A percentile compares a stretch with the other conserved stretches of the same genome.
phyloP scores from a whole-genome alignment of 345 rosid genomes.

The Euphorbia peplus region DNA sequence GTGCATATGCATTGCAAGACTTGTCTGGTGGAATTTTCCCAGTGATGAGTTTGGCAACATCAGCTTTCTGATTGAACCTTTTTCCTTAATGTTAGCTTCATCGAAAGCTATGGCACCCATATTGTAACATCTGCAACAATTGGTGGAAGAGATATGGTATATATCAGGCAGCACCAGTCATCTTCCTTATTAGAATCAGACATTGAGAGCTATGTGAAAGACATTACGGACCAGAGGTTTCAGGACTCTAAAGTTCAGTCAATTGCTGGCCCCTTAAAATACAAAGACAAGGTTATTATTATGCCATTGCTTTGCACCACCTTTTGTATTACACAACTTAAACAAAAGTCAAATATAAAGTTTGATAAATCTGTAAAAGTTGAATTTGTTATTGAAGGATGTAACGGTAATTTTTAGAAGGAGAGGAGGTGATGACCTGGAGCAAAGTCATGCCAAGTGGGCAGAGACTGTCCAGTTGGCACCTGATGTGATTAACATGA shows the following conservation, averaged over 20 bases:
- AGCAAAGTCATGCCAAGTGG: constrained; percentile 92
- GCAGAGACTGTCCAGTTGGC: constrained; percentile 68
- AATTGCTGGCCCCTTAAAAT: constrained; percentile 62
- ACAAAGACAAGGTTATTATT: constrained; percentile 87
- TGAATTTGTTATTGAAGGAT: constrained; percentile 67
- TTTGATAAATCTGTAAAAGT: constrained; percentile 17
- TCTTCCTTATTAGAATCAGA: constrained; percentile 64
- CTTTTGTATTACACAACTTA: neutral
- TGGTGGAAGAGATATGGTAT: constrained; percentile 97
- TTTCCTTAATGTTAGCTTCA: constrained; percentile 51
- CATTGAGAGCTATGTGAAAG: constrained; percentile 74
- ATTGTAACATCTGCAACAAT: constrained; percentile 85
- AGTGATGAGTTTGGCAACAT: constrained; percentile 12
- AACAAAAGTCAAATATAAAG: constrained; percentile 1
- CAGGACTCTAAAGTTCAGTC: constrained; percentile 56
- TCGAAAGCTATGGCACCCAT: constrained; percentile 85
- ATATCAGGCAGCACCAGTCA: constrained; percentile 86
- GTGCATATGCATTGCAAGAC: neutral
- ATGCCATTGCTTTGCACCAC: constrained; percentile 1
- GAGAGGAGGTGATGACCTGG: constrained; percentile 99
- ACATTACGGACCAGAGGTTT: constrained; percentile 70
- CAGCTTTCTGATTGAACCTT: constrained; percentile 24
- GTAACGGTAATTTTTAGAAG: constrained; percentile 95
- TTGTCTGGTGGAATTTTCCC: constrained; percentile 3
- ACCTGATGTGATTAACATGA: constrained; percentile 94